Conservation (phyloP, 805 yeast species). For the Saccharomycopsis sp. region DNA sequence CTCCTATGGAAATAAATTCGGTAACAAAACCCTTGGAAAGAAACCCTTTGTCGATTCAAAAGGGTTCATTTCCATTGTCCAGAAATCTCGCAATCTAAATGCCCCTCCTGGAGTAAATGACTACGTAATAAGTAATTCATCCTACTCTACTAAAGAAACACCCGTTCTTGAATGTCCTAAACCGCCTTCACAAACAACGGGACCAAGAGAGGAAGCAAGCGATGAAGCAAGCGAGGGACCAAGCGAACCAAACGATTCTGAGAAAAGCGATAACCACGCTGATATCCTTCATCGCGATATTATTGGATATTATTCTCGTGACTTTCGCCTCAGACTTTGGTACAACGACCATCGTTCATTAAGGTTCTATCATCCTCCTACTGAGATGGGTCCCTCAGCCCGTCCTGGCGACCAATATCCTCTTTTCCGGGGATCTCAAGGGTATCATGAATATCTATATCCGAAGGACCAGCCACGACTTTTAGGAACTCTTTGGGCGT, state of each 20-base stretch:
- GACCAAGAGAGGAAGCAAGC: too few species aligned
- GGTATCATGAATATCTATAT: neutral
- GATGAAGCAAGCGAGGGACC: too few species aligned
- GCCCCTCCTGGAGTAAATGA: neutral
- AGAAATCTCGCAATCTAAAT: too few species aligned
- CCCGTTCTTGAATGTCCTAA: too few species aligned
- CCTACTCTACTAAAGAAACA: too few species aligned
- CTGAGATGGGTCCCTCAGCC: neutral
- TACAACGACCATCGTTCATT: neutral
- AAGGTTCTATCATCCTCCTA: neutral
- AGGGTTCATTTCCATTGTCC: too few species aligned
- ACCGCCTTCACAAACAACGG: too few species aligned
- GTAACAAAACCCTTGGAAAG: too few species aligned
- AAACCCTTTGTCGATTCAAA: too few species aligned
- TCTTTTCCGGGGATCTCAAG: neutral
- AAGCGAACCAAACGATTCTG: too few species aligned
- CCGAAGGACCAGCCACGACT: neutral
- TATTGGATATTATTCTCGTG: neutral
- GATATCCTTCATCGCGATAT: neutral
- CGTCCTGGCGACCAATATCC: neutral
- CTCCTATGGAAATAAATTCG: too few species aligned
- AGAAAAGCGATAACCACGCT: neutral
- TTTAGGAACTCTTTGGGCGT: neutral
- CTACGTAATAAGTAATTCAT: too few species aligned
- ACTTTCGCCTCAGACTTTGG: neutral